phyloP scores from a whole-genome alignment of 2,329 filamentous ascomycete genomes.

The Cercospora janseana region DNA sequence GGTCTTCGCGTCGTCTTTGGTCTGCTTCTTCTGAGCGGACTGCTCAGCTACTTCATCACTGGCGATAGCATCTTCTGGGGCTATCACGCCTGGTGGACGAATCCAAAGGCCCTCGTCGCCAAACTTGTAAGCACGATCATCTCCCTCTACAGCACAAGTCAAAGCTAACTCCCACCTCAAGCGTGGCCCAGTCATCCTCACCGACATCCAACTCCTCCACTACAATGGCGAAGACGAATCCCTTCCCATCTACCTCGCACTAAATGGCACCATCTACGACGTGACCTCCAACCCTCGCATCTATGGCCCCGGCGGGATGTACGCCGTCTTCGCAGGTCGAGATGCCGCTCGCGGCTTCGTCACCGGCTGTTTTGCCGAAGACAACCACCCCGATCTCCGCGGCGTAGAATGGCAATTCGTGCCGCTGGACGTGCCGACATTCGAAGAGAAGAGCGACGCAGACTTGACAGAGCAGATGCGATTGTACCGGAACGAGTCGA shows the following conservation, averaged over 20 bases:
- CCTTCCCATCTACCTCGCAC: constrained; percentile 83
- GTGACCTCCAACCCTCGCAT: constrained; percentile 59
- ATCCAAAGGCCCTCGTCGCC: constrained; percentile 44
- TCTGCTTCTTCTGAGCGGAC: constrained; percentile 37
- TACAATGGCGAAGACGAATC: constrained; percentile 75
- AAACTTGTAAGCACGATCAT: constrained; percentile 17
- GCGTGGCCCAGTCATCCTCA: constrained; percentile 65
- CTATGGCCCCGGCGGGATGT: constrained; percentile 72
- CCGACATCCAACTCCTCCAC: constrained; percentile 66
- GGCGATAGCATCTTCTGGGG: constrained; percentile 63
- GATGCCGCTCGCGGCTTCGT: constrained; percentile 88
- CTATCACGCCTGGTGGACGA: constrained; percentile 62
- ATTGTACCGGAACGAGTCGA: constrained; percentile 59
- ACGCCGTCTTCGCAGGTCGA: constrained; percentile 79
- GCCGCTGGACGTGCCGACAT: constrained; percentile 53
- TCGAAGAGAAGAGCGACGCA: constrained; percentile 28
- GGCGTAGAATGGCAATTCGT: constrained; percentile 85
- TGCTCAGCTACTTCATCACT: constrained; percentile 42
- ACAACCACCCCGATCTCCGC: constrained; percentile 77
- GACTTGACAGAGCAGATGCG: constrained; percentile 30
- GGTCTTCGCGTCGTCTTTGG: constrained; percentile 38
- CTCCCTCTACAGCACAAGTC: not conserved
- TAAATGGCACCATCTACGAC: constrained; percentile 86
- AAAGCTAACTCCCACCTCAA: constrained; percentile 28
- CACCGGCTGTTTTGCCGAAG: constrained; percentile 86